Evolutionary conservation across 768 basidiomycete genomes (phyloP), one percentile per base, ranked within the genome.

Genomic region (Leccinum rimulosum): DNA sequence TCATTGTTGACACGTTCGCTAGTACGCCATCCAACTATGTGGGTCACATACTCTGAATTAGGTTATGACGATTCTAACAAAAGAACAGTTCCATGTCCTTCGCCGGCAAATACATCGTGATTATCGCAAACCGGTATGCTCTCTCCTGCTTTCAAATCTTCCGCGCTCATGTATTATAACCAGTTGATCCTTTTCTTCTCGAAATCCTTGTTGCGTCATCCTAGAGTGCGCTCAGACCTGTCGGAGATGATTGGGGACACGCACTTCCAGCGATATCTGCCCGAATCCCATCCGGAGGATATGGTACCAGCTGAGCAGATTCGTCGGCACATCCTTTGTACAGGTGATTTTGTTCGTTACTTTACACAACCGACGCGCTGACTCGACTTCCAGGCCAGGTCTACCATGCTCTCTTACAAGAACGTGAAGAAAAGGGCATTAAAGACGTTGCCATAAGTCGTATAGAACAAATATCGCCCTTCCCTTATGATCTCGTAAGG

Each of bases 81-180:
- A 35, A 38, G 30, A 58, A 9, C 62, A 89, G 87, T 97, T 94
- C 92, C 95, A 96, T 70, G 93, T 96, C 59, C 89, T 98, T 52
- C 93, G 95, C 74, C 89, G 96, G 61, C 96, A 98, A 76, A 92
- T 91, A 70, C 91, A 95, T 75, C 93, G 97, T 66, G 97, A 98
- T 73, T 98, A 94, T 90, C 88, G 96, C 68, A 98, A 98, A 79
- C 96, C 96, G 49, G 89, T 92, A 68, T 55, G 84, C 70, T 7
- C 11, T 36, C n/a, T 19, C n/a, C 8, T 10, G 9, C 31, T 35
- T 52, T 55, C 25, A 4, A 28, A 8, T 25, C 22, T 15, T 35
- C 22, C 25, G 11, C n/a, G 22, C 40, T 48, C 10, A 60, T 50
- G 53, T 59, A 27, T 45, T 47, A 22, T 52, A 12, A 55, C 12